Conservation (phyloP, 805 yeast species). For the Saturnispora ahearnii region DNA sequence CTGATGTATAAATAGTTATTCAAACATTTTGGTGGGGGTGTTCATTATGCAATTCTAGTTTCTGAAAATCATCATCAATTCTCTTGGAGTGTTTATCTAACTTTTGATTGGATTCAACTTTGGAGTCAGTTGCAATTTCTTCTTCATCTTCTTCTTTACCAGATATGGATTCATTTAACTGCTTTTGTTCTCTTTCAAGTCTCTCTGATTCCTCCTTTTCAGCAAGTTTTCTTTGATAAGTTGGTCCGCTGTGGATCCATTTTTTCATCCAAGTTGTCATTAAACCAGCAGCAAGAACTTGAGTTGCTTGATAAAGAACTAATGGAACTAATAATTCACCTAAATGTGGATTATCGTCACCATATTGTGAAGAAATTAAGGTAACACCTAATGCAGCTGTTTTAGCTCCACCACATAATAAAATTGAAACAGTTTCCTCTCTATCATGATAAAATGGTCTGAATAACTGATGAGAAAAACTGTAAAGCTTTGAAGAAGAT, state of each 20-base stretch:
- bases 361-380: slow-evolving; percentile 55
- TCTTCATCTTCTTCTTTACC: not conserved
- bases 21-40: not conserved
- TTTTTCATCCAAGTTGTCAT: slow-evolving; percentile 55
- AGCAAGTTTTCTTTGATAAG: slow-evolving; percentile 1
- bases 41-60: not conserved
- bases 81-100: not conserved
- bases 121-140: not conserved
- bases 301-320: slow-evolving; percentile 81
- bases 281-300: slow-evolving; percentile 72
- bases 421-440: slow-evolving; percentile 64
- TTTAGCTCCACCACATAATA: slow-evolving; percentile 89
- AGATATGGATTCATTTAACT: not conserved
- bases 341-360: slow-evolving; percentile 46
- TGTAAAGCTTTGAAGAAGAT: slow-evolving; percentile 37
- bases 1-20: not conserved
- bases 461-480: slow-evolving; percentile 33
- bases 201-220: not conserved
- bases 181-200: not conserved
- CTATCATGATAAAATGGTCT: slow-evolving; percentile 64
- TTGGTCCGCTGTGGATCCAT: slow-evolving; percentile 45
- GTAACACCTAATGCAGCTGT: slow-evolving; percentile 91
- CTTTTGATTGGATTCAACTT: not conserved
- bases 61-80: not conserved
- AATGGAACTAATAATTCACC: slow-evolving; percentile 74